Base-by-base conservation (phyloP, 2,329 filamentous ascomycete genomes). In the Neoarthrinium moseri region DNA sequence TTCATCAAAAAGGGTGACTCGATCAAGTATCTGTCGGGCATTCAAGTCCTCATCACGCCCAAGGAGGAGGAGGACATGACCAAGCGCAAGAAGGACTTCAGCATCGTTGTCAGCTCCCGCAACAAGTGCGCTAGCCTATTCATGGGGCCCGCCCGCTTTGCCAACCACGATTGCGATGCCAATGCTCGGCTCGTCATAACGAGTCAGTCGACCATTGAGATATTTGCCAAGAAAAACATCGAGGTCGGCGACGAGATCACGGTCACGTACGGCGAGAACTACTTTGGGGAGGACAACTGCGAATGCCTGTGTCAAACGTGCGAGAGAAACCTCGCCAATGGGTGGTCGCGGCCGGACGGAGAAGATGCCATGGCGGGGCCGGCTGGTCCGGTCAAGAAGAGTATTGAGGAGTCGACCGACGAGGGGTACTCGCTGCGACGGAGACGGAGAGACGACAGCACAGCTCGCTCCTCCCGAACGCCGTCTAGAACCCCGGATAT, bases 141-240 rank as follows among this genome's bases (percentile, higher is more conserved):
- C 63, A 84, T 99, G 63, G 94, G 94, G 0, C 95, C 94, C 6
- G 94, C 94, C 26, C 84, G 94, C 41, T 97, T 99, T 65, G 91
- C 94, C 21, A 99, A 99, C 62, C 94, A 99, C 68, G 94, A 99
- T 66, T 99, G 94, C 69, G 80, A 87, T 55, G 90, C 94, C 24
- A 99, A 97, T 70, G 91, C 91, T 7, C 82, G 85, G 60, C 78
- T 99, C 35, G 86, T 89, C 56, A 96, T 90, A 27, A 87, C 83
- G 27, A 89, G 91, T 36, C 82, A 86, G 46, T 84, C 91, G 47
- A 90, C 90, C 27, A 96, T 99, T 72, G 88, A 95, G 60, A 91
- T 99, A 46, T 82, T 95, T 40, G 90, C 94, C 3, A 82, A 84
- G 26, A 83, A 84, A 54, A 79, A 91, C 48, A 97, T 99, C 50